Percentiles rank a stretch among this genome's conserved stretches.
Evolutionary conservation across 352 stramenopile species (phyloP).

Genomic region (Globisporangium ultimum): DNA sequence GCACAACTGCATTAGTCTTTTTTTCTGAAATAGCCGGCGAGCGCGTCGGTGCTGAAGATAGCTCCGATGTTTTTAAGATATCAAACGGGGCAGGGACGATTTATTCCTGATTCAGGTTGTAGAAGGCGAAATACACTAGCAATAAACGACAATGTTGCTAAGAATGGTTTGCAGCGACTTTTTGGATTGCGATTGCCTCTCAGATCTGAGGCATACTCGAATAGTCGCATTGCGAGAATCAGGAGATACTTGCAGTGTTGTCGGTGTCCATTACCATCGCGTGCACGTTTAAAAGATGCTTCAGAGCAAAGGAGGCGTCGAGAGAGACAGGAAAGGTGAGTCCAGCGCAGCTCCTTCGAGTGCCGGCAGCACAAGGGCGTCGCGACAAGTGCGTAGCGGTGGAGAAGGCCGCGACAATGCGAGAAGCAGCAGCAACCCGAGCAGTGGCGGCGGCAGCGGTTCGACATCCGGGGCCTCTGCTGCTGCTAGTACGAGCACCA

Average conservation of each 20-base stretch:
- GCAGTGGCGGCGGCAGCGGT: constrained; percentile 12
- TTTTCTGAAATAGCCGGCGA: constrained; percentile 9
- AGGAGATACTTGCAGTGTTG: too few relatives aligned
- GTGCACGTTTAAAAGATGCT: not conserved
- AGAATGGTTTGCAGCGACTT: too few relatives aligned
- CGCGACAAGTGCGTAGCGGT: constrained; percentile 37
- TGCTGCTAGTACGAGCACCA: constrained; percentile 1
- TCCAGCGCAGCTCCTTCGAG: constrained; percentile 13
- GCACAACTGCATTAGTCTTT: not conserved
- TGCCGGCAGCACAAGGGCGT: constrained; percentile 20
- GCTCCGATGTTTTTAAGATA: not conserved
- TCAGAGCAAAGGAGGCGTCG: not conserved
- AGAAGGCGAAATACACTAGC: constrained; percentile 3
- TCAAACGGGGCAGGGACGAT: not conserved
- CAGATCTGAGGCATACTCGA: too few relatives aligned
- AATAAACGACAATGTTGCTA: too few relatives aligned
- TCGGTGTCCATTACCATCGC: too few relatives aligned
- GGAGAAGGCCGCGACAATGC: constrained; percentile 21
- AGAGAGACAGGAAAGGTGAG: not conserved
- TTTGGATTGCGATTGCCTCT: too few relatives aligned
- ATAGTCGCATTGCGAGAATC: too few relatives aligned
- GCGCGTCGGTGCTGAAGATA: constrained; percentile 2
- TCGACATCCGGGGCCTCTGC: constrained; percentile 1
- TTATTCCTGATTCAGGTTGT: not conserved
- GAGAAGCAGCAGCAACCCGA: constrained; percentile 11